These are phyloP conservation scores for Amanita subjunquillea DNA, from an alignment of 768 basidiomycete species.

Conservation along the genomic window DNA sequence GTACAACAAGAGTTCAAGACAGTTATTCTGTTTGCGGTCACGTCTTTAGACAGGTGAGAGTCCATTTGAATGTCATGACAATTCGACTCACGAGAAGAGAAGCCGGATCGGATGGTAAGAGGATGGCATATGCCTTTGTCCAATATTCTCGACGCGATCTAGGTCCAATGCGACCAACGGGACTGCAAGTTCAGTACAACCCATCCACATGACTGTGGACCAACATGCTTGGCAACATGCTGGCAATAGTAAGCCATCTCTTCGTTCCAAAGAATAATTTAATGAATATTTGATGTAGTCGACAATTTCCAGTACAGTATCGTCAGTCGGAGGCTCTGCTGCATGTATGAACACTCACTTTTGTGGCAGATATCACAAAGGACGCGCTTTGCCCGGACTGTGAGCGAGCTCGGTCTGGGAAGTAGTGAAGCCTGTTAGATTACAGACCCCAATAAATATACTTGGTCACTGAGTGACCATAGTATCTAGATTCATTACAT, in stretches of 20 bases:
- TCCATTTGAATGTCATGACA: neutral
- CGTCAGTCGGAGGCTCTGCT: slow-evolving; percentile 29
- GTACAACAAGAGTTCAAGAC: slow-evolving; percentile 45
- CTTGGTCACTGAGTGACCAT: neutral
- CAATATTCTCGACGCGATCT: slow-evolving; percentile 9
- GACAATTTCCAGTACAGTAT: slow-evolving; percentile 62
- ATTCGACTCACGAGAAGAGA: neutral
- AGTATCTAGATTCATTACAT: neutral
- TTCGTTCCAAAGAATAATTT: neutral
- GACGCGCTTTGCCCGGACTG: slow-evolving; percentile 20
- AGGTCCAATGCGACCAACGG: slow-evolving; percentile 59
- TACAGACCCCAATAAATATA: neutral
- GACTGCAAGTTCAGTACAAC: slow-evolving; percentile 62
- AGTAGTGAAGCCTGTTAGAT: neutral
- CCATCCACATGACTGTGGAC: slow-evolving; percentile 51
- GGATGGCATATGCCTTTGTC: slow-evolving; percentile 6
- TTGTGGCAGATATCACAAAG: slow-evolving; percentile 17
- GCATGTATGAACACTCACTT: neutral
- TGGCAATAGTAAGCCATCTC: slow-evolving; percentile 62
- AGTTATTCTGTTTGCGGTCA: slow-evolving; percentile 51
- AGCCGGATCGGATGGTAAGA: slow-evolving; percentile 56
- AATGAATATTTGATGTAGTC: slow-evolving; percentile 27
- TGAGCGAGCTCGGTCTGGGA: slow-evolving; percentile 6
- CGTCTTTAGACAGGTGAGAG: slow-evolving; percentile 37
- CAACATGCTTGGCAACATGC: slow-evolving; percentile 49